Percentiles rank a stretch among this genome's conserved stretches.
Conservation (phyloP, 2,329 filamentous ascomycete genomes). For the Myriosclerotinia scirpicola region DNA sequence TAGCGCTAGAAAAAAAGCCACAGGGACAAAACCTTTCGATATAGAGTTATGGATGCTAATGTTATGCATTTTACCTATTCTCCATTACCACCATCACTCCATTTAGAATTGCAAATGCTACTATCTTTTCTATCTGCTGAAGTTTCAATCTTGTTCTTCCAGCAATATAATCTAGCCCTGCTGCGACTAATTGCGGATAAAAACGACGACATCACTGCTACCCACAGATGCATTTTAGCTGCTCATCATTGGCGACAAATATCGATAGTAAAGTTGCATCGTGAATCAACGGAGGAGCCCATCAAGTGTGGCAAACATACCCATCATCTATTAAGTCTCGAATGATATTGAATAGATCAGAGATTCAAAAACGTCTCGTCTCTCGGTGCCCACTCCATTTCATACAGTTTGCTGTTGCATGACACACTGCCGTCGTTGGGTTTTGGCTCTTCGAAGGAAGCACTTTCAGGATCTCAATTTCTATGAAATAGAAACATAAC, state of each 20-base stretch:
- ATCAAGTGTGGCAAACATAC: not conserved
- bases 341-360: too few relatives aligned
- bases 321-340: too few relatives aligned
- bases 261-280: not conserved
- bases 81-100: too few relatives aligned
- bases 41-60: not conserved
- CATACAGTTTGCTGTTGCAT: not conserved
- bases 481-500: not conserved
- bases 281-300: too few relatives aligned
- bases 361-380: not conserved
- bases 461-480: not conserved
- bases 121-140: not conserved
- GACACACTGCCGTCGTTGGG: not conserved
- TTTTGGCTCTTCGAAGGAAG: not conserved
- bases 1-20: constrained; percentile 9
- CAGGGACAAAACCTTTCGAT: not conserved
- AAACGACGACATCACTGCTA: not conserved
- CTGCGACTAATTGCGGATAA: not conserved
- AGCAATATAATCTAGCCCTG: not conserved
- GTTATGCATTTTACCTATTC: not conserved
- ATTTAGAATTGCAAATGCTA: not conserved
- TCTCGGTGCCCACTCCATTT: not conserved
- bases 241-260: not conserved
- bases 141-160: not conserved
- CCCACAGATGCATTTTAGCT: not conserved